These are phyloP conservation scores for Cercophora scortea DNA, from an alignment of 495 filamentous ascomycete species.

Conservation along the genomic window DNA sequence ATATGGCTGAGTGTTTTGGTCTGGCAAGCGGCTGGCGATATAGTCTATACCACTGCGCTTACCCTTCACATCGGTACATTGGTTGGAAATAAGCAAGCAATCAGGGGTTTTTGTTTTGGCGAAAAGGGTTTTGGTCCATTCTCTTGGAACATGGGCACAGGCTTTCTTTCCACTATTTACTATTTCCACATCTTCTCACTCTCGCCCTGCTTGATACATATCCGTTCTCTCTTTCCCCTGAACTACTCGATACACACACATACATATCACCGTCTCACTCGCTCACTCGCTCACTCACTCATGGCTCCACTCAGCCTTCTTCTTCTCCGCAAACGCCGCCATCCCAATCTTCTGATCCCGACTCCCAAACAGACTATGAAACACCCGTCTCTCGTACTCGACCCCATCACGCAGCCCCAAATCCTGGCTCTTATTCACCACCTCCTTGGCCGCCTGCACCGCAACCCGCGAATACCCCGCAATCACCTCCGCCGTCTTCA, in stretches of 20 bases:
- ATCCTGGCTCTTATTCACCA: constrained; percentile 95
- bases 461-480: constrained; percentile 72
- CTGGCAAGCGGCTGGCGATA: too few species aligned
- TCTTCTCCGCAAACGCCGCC: constrained; percentile 91
- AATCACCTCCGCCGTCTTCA: constrained; percentile 83
- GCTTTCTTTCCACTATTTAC: too few species aligned
- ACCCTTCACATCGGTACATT: too few species aligned
- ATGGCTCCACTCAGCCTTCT: constrained; percentile 84
- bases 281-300: constrained; percentile 41
- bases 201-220: too few species aligned
- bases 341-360: constrained; percentile 97
- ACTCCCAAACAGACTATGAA: constrained; percentile 87
- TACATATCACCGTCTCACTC: neutral
- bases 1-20: neutral
- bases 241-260: neutral
- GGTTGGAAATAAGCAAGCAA: too few species aligned
- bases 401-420: constrained; percentile 77
- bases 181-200: too few species aligned
- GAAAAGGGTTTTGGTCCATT: too few species aligned
- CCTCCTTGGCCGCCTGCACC: constrained; percentile 90
- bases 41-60: too few species aligned
- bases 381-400: constrained; percentile 87
- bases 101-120: too few species aligned
- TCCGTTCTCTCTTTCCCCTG: too few species aligned
- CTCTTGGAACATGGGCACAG: too few species aligned